Conservation (phyloP, 73 alveolate species). For the Diophrys sp. region DNA sequence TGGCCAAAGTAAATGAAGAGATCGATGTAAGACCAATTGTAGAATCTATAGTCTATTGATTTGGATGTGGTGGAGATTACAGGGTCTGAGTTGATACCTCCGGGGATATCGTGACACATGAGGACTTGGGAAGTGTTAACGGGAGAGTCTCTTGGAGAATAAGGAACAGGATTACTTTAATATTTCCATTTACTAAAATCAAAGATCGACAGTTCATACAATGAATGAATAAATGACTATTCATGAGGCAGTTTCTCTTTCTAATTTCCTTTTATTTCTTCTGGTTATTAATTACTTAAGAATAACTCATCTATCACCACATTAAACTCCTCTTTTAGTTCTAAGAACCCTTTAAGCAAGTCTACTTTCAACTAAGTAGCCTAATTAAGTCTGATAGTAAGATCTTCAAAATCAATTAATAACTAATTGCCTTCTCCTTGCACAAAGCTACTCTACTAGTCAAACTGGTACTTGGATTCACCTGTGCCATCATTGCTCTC, state of each 20-base stretch:
- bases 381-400: neutral
- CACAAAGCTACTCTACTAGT: too few species aligned
- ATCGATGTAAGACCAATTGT: slow-evolving; percentile 64
- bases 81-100: slow-evolving; percentile 30
- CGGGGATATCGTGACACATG: slow-evolving; percentile 54
- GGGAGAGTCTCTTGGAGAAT: neutral
- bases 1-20: slow-evolving; percentile 71
- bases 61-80: slow-evolving; percentile 7
- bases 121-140: slow-evolving; percentile 38
- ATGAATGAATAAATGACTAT: slow-evolving; percentile 8
- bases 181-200: neutral
- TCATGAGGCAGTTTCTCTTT: neutral
- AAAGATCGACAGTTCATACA: slow-evolving; percentile 27
- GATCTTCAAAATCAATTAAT: neutral
- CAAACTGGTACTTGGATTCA: too few species aligned
- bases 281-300: neutral
- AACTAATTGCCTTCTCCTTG: neutral
- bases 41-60: slow-evolving; percentile 53
- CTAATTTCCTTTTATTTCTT: neutral
- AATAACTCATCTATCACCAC: neutral
- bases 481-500: too few species aligned
- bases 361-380: neutral
- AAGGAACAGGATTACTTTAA: neutral
- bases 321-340: neutral
- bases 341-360: neutral